Base-by-base conservation (phyloP, 2,329 filamentous ascomycete genomes). In the Curvularia eragrostidis region DNA sequence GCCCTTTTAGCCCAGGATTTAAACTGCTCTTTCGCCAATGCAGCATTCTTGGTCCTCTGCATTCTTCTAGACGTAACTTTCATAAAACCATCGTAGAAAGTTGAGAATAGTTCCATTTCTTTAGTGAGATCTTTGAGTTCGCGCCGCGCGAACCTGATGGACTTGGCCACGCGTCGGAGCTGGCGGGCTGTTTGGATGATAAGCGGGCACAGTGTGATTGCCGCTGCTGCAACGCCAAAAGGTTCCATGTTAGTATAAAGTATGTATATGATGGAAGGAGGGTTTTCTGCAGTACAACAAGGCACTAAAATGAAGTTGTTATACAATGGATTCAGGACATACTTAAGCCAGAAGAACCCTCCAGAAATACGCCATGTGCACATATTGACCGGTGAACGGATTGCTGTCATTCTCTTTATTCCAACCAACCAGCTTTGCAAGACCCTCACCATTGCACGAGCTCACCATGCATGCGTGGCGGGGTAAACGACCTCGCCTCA, bases 191-290 rank as follows among this genome's bases (percentile, higher is more conserved):
- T 36, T 8, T 36, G 34, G 2, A 36, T 18, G 34, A 36, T n/a
- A 36, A 36, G 3, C 1, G 34, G 34, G 32, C 13, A 3, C 2
- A 34, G n/a, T n/a, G 32, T n/a, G 1, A 18, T 9, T 36, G 34
- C 15, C 15, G 34, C 34, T 18, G 15, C 34, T 18, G 15, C 15
- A 2, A 9, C 34, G 18, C 34, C 18, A 15, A 36, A 36, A 36
- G 34, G 34, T 5, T 36, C 34, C 34, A 36, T 36, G 5, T 36
- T 36, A 48, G 26, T 15, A 30, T 15, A n/a, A 13, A 34, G n/a
- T n/a, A 54, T 44, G 62, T 62, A 53, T 18, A 32, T n/a, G n/a
- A 26, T 4, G 5, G 34, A n/a, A 36, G 6, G 34, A 2, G 15
- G 34, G n/a, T n/a, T n/a, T 5, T 18, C 12, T 18, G 15, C 13